Evolutionary conservation across 305 asterid species (phyloP).

Genomic region (Caryopteris hybrid): DNA sequence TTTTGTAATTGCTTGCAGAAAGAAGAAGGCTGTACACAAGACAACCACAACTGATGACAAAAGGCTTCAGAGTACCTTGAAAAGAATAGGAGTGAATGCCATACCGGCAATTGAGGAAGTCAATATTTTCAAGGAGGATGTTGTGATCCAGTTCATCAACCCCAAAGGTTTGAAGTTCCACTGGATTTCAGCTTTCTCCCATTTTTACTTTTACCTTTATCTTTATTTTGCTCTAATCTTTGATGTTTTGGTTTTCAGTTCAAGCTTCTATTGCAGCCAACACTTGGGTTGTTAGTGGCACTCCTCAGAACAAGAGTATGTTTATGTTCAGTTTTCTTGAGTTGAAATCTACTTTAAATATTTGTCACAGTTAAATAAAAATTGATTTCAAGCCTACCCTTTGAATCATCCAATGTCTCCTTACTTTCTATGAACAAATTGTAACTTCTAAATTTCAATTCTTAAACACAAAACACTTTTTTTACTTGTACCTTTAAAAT

Average conservation of each 20-base stretch:
- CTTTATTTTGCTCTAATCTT: background rate
- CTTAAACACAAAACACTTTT: too few relatives aligned
- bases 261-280: constrained; percentile 87
- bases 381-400: background rate
- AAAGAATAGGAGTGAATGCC: constrained; percentile 78
- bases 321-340: background rate
- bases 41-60: constrained; percentile 79
- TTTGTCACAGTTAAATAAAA: background rate
- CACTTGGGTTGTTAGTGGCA: constrained; percentile 86
- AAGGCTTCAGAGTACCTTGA: constrained; percentile 78
- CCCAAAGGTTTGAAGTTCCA: constrained; percentile 53
- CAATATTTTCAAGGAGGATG: constrained; percentile 82
- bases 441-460: background rate
- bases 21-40: constrained; percentile 91
- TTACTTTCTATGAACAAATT: background rate
- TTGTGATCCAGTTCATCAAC: constrained; percentile 66
- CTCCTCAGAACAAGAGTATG: constrained; percentile 85
- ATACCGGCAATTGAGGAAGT: constrained; percentile 85
- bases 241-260: constrained; percentile 33
- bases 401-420: background rate
- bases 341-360: background rate
- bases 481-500: too few relatives aligned
- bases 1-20: constrained; percentile 39
- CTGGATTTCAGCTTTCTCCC: background rate
- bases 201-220: background rate